These are phyloP conservation scores for Dicorynia guianensis DNA, from an alignment of 306 rosid species.

Conservation along the genomic window DNA sequence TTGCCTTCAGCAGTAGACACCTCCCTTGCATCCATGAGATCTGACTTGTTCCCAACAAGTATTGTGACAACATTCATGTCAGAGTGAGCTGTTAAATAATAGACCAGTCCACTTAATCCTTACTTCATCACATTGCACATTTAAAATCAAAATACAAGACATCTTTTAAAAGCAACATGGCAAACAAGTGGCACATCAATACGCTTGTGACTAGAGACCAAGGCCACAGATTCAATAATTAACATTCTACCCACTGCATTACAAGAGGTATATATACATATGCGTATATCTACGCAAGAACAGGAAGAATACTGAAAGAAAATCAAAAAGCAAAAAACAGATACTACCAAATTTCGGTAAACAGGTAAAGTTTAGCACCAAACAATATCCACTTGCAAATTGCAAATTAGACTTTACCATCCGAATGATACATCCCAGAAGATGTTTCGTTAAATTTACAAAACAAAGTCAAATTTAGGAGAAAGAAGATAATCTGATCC, in stretches of 20 bases:
- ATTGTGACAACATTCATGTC: conserved; percentile 97
- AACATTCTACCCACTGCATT: conserved; percentile 8
- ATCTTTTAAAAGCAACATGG: conserved; percentile 14
- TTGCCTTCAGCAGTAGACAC: conserved; percentile 90
- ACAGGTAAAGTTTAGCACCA: conserved; percentile 14
- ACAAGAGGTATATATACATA: conserved; percentile 2
- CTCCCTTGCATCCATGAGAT: conserved; percentile 95
- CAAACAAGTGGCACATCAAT: conserved; percentile 11
- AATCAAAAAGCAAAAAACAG: not conserved
- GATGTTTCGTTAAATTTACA: conserved; percentile 7
- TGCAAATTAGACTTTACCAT: conserved; percentile 29
- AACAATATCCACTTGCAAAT: conserved; percentile 15
- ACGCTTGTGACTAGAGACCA: not conserved
- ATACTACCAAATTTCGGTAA: not conserved
- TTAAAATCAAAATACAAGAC: conserved; percentile 33
- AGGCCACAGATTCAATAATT: conserved; percentile 8
- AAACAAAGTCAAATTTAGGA: conserved; percentile 16
- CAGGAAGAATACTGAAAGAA: not conserved
- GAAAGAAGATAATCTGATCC: conserved; percentile 12
- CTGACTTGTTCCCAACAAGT: conserved; percentile 96
- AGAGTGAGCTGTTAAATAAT: conserved; percentile 85
- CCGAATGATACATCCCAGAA: not conserved
- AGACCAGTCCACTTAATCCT: conserved; percentile 62
- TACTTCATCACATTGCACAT: conserved; percentile 43
- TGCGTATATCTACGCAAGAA: not conserved